Base-by-base conservation (phyloP, 805 yeast species). In the Candida maltosa region DNA sequence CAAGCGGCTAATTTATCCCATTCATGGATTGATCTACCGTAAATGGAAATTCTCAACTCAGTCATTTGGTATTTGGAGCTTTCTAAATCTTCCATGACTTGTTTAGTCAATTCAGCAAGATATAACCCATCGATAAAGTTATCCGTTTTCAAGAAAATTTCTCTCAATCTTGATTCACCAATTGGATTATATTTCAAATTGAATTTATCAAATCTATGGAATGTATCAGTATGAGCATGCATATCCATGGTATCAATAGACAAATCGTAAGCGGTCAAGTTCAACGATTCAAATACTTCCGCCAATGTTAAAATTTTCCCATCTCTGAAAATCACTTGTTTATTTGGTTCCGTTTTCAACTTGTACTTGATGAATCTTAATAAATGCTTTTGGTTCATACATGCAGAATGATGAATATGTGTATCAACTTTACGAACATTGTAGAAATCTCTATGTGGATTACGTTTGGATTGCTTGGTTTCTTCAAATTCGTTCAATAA, bases 221-320 rank as follows among this genome's bases (percentile, higher is more conserved):
- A 93, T 1, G 97, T 85, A 53, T 93, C 99, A 45, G 89, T 85
- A 60, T 93, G 98, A 4, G 99, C 99, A 62, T 93, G 99, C 99
- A 93, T 93, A 62, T 93, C 99, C 47, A 93, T 73, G 2, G 98
- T 94, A 53, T 93, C 99, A 51, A 93, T 93, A 39, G 95, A 84
- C 40, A 93, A 70, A 56, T 93, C 98, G 56, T 94, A 93, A 2
- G 97, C 97, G 1, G 96, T 83, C 41, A 93, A 73, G 37, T 87
- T 81, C 58, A 93, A 73, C 24, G 97, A 88, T 53, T 88, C 76
- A 63, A 93, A 93, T 31, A 93, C 99, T 56, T 91, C 83, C n/a
- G 71, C 76, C 46, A 93, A 71, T 0, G 97, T 84, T 52, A 93
- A 73, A 6, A 87, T 76, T 55, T 86, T 80, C 14, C 91, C 95